Evolutionary conservation across 116 monocot species (phyloP), one percentile per base, ranked within the genome.

Genomic region (Trichopus zeylanicus): DNA sequence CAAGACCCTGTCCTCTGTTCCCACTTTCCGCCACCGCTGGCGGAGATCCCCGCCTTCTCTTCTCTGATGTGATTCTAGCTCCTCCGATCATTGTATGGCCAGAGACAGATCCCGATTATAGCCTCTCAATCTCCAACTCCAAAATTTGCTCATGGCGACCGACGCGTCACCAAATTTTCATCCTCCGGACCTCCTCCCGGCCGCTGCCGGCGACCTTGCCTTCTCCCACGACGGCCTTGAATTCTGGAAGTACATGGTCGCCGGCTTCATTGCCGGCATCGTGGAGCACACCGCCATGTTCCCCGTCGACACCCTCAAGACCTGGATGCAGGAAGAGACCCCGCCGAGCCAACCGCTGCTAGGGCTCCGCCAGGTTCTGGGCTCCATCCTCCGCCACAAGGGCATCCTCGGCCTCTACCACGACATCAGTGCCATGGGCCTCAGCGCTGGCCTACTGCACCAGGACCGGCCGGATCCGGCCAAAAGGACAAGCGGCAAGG

Each of bases 351-450:
- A 46, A 18, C 69, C 78, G 31, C 56, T 57, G 3, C 55, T 66
- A 24, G 31, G 64, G 37, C 78, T 90, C 66, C 64, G 74, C 57
- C 73, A 72, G 8, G 65, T 73, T 49, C 48, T 90, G 60, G 51
- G 75, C n/a, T 68, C 72, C 57, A 22, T 82, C 51, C 59, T 80
- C 31, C 20, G 57, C 26, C 9, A 32, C 55, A 81, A 82, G 62
- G 81, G 84, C 18, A 72, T 75, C 15, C 56, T 75, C 35, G 72
- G 73, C 53, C 68, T 97, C 37, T 97, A 97, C 75, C 87, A 84
- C 24, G 97, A 84, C 91, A 55, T 87, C 90, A 64, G 89, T 87
- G 20, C 81, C 84, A 33, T 97, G 91, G 69, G 87, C 87, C 82
- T 84, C 84, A 39, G 73, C n/a, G n/a, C n/a, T n/a, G n/a, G n/a